Base-by-base conservation (phyloP, 495 filamentous ascomycete species). In the Saxophila tyrrhenica region DNA sequence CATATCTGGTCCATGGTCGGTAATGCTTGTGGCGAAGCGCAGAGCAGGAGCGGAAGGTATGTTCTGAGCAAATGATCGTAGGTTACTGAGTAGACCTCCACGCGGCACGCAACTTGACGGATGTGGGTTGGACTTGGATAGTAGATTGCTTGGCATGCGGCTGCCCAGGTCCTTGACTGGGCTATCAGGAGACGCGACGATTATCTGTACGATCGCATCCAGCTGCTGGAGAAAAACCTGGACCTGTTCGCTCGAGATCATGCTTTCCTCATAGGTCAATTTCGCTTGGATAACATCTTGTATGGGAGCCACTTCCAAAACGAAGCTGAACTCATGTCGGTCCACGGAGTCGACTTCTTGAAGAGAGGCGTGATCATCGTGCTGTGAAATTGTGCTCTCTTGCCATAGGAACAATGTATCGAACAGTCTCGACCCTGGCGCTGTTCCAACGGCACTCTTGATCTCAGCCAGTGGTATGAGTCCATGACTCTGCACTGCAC, bases 331-430 rank as follows among this genome's bases (percentile, higher is more conserved):
- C 61, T 91, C 87, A 25, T 89, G 70, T 48, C 75, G 76, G 58
- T 92, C 87, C 11, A 68, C 70, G 46, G 76, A 75, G 48, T 72
- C 73, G 1, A 80, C 64, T 48, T 81, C 67, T 20, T 49, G 59
- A 13, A 88, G 72, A 8, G 59, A 24, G 11, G 57, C 48, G 19
- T 56, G 39, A 1, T 57, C 53, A 0, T 62, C 58, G 13, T 67
- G 62, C 15, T 69, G 62, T 16, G 64, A 71, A 39, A 74, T 61
- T 10, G 82, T 65, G 1, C 79, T 81, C 63, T 91, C 80, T 55
- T 94, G 87, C 73, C 87, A 94, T 5, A 87, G 80, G 47, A 91
- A 73, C 1, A 90, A 70, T 0, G 80, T 75, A 50, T 90, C 83
- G 55, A 87, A 91, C 2, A 87, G 65, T 7, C 61, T 63, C 25